Percentiles rank a stretch among this genome's conserved stretches.
Evolutionary conservation across 441 rosid species (phyloP).

Genomic region (Erodium trifolium): DNA sequence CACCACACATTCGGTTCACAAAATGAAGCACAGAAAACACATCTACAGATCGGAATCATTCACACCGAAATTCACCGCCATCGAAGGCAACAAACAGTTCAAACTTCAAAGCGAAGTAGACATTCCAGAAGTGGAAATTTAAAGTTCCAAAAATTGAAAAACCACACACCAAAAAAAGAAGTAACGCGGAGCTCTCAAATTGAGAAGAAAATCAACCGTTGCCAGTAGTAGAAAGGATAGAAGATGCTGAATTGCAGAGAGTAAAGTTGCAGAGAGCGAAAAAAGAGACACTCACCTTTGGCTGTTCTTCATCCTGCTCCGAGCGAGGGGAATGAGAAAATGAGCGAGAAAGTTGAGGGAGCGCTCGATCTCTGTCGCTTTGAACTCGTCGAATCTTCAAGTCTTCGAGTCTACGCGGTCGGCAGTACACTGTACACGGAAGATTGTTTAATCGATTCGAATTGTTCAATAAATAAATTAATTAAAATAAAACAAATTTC

Average conservation of each 20-base stretch:
- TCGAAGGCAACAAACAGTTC: neutral
- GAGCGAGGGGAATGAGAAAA: conserved; percentile 3
- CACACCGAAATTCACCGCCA: neutral
- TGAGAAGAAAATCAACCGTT: conserved; percentile 2
- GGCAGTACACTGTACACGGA: neutral
- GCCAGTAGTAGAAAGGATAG: too few relatives aligned
- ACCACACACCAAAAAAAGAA: neutral
- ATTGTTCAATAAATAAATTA: neutral
- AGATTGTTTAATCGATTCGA: neutral
- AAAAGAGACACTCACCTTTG: neutral
- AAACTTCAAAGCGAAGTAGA: neutral
- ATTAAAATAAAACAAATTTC: neutral
- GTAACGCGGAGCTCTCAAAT: neutral
- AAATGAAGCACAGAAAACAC: neutral
- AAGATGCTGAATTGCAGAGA: neutral
- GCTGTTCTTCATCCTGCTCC: neutral
- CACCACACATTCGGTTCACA: neutral
- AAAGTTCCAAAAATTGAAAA: neutral
- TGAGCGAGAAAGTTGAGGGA: neutral
- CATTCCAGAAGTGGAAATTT: neutral
- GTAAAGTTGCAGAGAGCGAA: neutral
- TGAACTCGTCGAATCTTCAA: conserved; percentile 7
- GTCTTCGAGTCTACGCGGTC: conserved; percentile 5
- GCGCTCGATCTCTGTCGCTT: conserved; percentile 17
- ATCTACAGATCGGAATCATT: neutral